phyloP scores from a whole-genome alignment of 2,329 filamentous ascomycete genomes.

The Botrytis fabae region DNA sequence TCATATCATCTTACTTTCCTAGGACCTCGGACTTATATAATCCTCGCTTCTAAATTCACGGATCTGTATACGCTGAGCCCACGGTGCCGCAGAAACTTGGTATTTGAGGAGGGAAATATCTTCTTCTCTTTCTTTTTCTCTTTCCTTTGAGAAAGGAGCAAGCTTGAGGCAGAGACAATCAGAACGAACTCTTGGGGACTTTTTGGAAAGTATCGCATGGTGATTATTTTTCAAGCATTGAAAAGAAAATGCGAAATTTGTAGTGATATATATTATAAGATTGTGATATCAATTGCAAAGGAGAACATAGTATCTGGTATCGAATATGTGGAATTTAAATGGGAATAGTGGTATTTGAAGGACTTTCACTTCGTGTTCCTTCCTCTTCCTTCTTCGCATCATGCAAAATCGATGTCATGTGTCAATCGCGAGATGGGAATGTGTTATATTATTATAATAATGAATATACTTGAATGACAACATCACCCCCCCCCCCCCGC shows the following conservation, averaged over 20 bases:
- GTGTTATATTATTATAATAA: rapidly evolving
- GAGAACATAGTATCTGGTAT: background rate
- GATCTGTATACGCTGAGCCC: background rate
- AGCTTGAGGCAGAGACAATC: background rate
- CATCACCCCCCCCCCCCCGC: too few species aligned
- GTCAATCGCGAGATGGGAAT: background rate
- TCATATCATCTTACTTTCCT: too few species aligned
- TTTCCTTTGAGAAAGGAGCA: background rate
- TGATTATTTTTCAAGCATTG: background rate
- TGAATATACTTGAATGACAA: background rate
- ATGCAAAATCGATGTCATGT: background rate
- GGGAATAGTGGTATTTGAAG: too few species aligned
- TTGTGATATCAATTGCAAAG: rapidly evolving
- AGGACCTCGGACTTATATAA: too few species aligned
- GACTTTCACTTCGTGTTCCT: too few species aligned
- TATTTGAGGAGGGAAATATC: rapidly evolving
- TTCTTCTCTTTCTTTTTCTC: background rate
- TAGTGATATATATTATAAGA: background rate
- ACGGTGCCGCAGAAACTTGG: rapidly evolving
- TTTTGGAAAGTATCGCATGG: background rate
- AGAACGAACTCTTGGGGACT: background rate
- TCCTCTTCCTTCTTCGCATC: too few species aligned
- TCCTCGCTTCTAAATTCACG: rapidly evolving
- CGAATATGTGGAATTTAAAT: background rate
- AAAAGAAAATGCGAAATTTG: background rate